Evolutionary conservation across 192 early-diverging fungal genomes (phyloP).

Genomic region (Lunasporangiospora selenospora): DNA sequence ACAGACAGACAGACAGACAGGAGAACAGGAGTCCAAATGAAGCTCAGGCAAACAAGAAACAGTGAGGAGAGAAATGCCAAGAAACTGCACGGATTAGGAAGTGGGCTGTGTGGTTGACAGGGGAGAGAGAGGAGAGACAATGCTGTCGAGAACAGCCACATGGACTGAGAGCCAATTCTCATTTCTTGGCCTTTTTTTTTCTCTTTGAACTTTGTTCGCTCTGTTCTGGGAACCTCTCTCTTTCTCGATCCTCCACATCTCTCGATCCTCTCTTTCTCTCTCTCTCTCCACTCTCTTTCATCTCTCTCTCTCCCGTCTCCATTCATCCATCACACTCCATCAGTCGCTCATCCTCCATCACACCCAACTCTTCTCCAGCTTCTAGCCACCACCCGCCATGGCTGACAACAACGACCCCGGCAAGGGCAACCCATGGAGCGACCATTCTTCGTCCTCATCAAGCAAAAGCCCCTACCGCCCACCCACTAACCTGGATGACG

Average conservation of each 20-base stretch:
- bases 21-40: background rate
- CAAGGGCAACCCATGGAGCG: background rate
- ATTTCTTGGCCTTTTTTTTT: background rate
- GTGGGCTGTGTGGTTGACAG: too few species aligned
- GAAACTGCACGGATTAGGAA: too few species aligned
- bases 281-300: background rate
- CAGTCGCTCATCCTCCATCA: background rate
- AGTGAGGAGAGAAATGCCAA: slow-evolving; percentile 14
- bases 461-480: background rate
- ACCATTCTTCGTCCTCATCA: background rate
- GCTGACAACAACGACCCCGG: background rate
- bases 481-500: background rate
- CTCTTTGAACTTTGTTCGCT: background rate
- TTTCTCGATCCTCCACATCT: background rate
- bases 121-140: too few species aligned
- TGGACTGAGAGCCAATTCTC: slow-evolving; percentile 1
- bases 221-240: background rate
- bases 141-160: background rate
- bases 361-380: background rate
- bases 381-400: background rate
- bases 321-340: background rate
- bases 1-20: background rate
- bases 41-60: background rate
- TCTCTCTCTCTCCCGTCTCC: background rate
- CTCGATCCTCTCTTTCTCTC: background rate